Evolutionary conservation across 2,329 filamentous ascomycete genomes (phyloP), one percentile per base, ranked within the genome.

Genomic region (Apiospora saccharicola): DNA sequence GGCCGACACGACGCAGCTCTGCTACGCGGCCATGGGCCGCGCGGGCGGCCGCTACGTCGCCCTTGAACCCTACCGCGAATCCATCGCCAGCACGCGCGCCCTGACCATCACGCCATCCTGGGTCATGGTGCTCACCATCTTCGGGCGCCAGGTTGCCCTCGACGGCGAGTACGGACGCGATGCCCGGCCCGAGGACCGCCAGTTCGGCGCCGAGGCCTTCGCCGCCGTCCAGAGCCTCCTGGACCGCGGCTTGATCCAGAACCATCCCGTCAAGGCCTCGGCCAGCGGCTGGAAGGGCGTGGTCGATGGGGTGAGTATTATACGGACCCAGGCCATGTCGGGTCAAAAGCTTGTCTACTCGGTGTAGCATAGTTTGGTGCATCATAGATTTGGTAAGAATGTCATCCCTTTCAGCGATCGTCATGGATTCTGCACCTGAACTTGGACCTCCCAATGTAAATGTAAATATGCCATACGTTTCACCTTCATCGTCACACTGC

Each of bases 1-100:
- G 74, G 79, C 79, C 30, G 67, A 72, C 12, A 82, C 80, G 4
- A 78, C 80, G 22, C 76, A 78, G 24, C 83, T 86, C 72, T 83
- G 82, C 77, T 81, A 82, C 44, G 78, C 79, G 1, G 81, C 85
- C 13, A 78, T 88, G 61, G 57, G 61, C 26, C 74, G 75, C 4
- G 13, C 71, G 0, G 77, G 77, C 13, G 77, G 77, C 14, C 47
- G 74, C 4, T 78, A 77, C 47, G 72, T 64, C 14, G n/a, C 64
- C 10, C 70, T 78, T 10, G 77, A 77, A 46, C 37, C 44, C 14
- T 67, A 41, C 30, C 16, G 30, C 57, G 57, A 41, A 30, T 34
- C 37, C 13, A 22, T 67, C 14, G 37, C 30, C 24, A 2, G 4
- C 6, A 61, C 24, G 24, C 53, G 46, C 8, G 19, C 24, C 24